A percentile compares a stretch with the other conserved stretches of the same genome.
Conservation (phyloP, 257 asterid species). For the Nicotiana otophora region DNA sequence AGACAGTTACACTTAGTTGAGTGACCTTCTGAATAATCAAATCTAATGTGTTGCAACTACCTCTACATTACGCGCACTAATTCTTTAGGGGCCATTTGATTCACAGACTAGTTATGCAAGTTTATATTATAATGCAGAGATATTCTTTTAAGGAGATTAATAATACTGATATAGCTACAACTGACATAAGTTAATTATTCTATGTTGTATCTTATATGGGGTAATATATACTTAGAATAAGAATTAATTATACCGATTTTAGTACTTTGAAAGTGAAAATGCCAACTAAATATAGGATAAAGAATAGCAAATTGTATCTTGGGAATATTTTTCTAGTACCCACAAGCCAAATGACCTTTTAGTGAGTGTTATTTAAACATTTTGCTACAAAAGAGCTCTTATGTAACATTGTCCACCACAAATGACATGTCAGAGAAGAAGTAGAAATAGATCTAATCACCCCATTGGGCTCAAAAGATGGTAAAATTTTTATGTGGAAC, state of each 20-base stretch:
- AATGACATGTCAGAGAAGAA: slow-evolving; percentile 51
- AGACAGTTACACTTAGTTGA: too few relatives aligned
- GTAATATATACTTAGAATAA: too few relatives aligned
- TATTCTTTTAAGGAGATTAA: too few relatives aligned
- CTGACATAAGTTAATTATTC: neutral
- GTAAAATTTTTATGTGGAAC: too few relatives aligned
- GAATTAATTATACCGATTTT: too few relatives aligned
- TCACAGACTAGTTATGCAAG: neutral
- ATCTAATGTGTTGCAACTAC: neutral
- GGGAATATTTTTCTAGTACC: neutral
- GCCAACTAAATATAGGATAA: too few relatives aligned
- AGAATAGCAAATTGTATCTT: too few relatives aligned
- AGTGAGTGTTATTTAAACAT: neutral
- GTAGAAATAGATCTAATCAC: slow-evolving; percentile 49
- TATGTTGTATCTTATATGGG: too few relatives aligned
- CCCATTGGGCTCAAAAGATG: slow-evolving; percentile 32
- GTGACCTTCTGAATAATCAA: too few relatives aligned
- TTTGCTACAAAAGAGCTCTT: slow-evolving; percentile 37
- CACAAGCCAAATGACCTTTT: neutral
- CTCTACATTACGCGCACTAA: neutral
- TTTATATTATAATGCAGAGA: too few relatives aligned
- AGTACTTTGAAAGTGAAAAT: too few relatives aligned
- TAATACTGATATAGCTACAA: too few relatives aligned
- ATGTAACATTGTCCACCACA: slow-evolving; percentile 21
- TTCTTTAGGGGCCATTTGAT: neutral